These are phyloP conservation scores for Xylariaceae sp. DNA, from an alignment of 2,329 filamentous ascomycete species.

Conservation along the genomic window DNA sequence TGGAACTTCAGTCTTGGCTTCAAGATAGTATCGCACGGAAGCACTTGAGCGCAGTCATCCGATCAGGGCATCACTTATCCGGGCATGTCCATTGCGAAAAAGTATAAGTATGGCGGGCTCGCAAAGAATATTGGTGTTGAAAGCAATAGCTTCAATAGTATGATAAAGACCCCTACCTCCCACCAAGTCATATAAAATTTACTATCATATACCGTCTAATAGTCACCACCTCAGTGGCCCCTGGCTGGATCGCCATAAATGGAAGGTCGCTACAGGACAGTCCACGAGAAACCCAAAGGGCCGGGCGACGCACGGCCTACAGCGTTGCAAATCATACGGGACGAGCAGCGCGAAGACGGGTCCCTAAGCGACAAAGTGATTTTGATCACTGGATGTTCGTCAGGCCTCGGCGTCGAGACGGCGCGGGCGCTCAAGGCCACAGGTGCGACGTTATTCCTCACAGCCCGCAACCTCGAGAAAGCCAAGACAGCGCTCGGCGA, in stretches of 20 bases:
- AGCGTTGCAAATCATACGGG: slow-evolving; percentile 22
- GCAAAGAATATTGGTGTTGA: neutral
- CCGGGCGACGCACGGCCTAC: slow-evolving; percentile 22
- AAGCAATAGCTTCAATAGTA: neutral
- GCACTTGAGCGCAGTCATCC: neutral
- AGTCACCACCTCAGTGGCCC: neutral
- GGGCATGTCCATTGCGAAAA: neutral
- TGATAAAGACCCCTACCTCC: neutral
- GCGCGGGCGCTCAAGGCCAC: slow-evolving; percentile 37
- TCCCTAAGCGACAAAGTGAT: slow-evolving; percentile 19
- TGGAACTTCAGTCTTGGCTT: neutral
- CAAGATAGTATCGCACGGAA: neutral
- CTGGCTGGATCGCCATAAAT: neutral
- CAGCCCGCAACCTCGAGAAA: slow-evolving; percentile 49
- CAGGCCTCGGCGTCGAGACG: slow-evolving; percentile 20
- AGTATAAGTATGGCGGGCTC: slow-evolving; percentile 4
- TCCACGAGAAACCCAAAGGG: slow-evolving; percentile 19
- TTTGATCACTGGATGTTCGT: slow-evolving; percentile 23
- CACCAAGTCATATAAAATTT: neutral
- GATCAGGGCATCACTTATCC: neutral
- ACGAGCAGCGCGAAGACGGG: slow-evolving; percentile 14
- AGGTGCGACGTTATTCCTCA: slow-evolving; percentile 52
- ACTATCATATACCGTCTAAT: neutral
- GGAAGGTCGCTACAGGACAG: slow-evolving; percentile 16
- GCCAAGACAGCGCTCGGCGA: slow-evolving; percentile 41